Percentiles rank a stretch among this genome's conserved stretches.
phyloP scores from a whole-genome alignment of 352 stramenopile species.

The Peronosclerospora sorghi region DNA sequence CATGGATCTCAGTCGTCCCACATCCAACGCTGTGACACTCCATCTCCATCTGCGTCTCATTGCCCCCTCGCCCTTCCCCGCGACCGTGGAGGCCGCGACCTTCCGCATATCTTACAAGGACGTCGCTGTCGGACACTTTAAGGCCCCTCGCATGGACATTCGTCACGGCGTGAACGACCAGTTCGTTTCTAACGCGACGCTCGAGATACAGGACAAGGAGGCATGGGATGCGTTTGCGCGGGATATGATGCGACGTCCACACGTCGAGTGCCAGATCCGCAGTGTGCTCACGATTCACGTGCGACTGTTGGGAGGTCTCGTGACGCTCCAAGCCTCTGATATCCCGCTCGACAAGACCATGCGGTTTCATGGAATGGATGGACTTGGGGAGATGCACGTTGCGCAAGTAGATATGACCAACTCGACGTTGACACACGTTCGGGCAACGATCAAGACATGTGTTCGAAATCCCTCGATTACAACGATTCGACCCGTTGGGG shows the following conservation, averaged over 20 bases:
- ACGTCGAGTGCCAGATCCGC: conserved; percentile 40
- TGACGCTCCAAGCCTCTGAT: conserved; percentile 33
- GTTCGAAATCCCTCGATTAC: conserved; percentile 72
- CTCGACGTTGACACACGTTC: conserved; percentile 47
- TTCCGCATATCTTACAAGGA: conserved; percentile 43
- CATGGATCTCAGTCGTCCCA: conserved; percentile 48
- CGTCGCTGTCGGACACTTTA: conserved; percentile 33
- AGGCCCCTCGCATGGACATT: conserved; percentile 37
- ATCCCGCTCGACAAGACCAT: conserved; percentile 46
- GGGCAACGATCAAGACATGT: conserved; percentile 66
- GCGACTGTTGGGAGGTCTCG: conserved; percentile 32
- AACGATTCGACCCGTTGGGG: conserved; percentile 50
- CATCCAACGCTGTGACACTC: conserved; percentile 22
- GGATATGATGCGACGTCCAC: conserved; percentile 42
- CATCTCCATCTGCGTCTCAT: conserved; percentile 37
- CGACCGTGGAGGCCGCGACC: conserved; percentile 28
- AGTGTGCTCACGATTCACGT: conserved; percentile 42
- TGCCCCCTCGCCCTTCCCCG: conserved; percentile 42
- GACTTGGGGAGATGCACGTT: conserved; percentile 56
- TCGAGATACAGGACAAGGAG: conserved; percentile 43
- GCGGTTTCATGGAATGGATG: conserved; percentile 48
- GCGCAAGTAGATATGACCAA: conserved; percentile 42
- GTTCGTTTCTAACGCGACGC: conserved; percentile 34
- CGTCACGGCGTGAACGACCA: conserved; percentile 35
- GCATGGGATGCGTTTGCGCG: conserved; percentile 55